Evolutionary conservation across 495 filamentous ascomycete genomes (phyloP).

Genomic region (Aspergillus haitiensis): DNA sequence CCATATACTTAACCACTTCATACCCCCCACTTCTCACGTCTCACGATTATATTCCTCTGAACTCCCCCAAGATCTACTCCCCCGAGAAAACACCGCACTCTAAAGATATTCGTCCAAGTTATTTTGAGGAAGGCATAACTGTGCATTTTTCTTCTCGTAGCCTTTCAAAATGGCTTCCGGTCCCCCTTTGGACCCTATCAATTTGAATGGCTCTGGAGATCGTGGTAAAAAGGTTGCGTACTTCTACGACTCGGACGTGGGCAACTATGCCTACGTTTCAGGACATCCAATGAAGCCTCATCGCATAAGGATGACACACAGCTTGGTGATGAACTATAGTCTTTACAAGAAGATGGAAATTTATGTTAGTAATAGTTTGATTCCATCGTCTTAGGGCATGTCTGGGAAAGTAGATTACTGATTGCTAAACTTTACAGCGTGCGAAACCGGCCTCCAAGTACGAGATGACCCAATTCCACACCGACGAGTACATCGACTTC

Average conservation of each 20-base stretch:
- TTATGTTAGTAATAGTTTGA: constrained; percentile 67
- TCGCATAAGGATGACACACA: constrained; percentile 94
- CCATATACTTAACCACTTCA: neutral
- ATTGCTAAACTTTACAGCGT: constrained; percentile 58
- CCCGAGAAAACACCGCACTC: constrained; percentile 26
- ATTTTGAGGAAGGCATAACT: constrained; percentile 2
- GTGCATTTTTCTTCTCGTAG: constrained; percentile 9
- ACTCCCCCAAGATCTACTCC: neutral
- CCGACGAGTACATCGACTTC: constrained; percentile 99
- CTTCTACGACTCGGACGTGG: constrained; percentile 97
- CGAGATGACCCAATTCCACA: constrained; percentile 99
- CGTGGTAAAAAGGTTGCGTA: constrained; percentile 82
- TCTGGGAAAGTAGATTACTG: constrained; percentile 16
- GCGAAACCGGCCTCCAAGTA: constrained; percentile 94
- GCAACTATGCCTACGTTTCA: constrained; percentile 96
- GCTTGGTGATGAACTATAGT: constrained; percentile 97
- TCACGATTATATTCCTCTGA: neutral
- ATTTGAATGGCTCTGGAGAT: constrained; percentile 46
- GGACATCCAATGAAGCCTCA: constrained; percentile 99
- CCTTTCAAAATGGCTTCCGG: constrained; percentile 41
- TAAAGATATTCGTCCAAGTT: constrained; percentile 6
- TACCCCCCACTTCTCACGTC: neutral
- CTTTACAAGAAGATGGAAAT: constrained; percentile 99
- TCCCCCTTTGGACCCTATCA: constrained; percentile 54
- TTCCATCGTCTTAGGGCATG: neutral